Conservation (phyloP, 164 flowering plant species). For the Stephania cephalantha region DNA sequence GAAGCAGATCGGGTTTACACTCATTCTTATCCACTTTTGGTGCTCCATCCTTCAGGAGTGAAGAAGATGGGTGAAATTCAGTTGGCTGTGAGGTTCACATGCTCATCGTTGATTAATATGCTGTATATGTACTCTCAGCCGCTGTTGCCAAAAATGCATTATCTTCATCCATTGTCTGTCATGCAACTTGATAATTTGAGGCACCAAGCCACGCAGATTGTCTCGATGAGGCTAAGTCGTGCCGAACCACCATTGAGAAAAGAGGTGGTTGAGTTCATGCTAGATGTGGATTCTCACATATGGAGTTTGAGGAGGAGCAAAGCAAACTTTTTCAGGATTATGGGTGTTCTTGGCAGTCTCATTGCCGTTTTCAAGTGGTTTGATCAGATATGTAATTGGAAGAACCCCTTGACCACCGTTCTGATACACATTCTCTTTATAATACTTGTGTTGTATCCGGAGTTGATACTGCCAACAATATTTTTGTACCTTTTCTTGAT, state of each 20-base stretch:
- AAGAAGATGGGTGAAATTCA: constrained; percentile 87
- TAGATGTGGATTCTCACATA: constrained; percentile 76
- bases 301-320: constrained; percentile 88
- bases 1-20: constrained; percentile 71
- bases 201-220: constrained; percentile 81
- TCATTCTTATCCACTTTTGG: constrained; percentile 61
- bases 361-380: constrained; percentile 72
- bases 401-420: constrained; percentile 75
- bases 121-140: constrained; percentile 71
- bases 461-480: constrained; percentile 72
- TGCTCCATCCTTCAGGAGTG: constrained; percentile 61
- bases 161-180: constrained; percentile 62
- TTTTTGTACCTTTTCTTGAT: constrained; percentile 78
- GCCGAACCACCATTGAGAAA: constrained; percentile 81
- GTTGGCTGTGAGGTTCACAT: constrained; percentile 72
- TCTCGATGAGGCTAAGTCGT: constrained; percentile 61
- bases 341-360: constrained; percentile 61
- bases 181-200: constrained; percentile 70
- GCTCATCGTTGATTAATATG: constrained; percentile 70
- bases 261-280: constrained; percentile 77
- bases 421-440: constrained; percentile 69
- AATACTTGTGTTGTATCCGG: constrained; percentile 71
- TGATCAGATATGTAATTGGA: constrained; percentile 75
- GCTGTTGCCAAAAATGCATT: constrained; percentile 73
- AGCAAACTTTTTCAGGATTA: constrained; percentile 72